A percentile compares a stretch with the other conserved stretches of the same genome.
These are phyloP conservation scores for Aspergillus viridinutans DNA, from an alignment of 2,329 filamentous ascomycete species.

Conservation along the genomic window DNA sequence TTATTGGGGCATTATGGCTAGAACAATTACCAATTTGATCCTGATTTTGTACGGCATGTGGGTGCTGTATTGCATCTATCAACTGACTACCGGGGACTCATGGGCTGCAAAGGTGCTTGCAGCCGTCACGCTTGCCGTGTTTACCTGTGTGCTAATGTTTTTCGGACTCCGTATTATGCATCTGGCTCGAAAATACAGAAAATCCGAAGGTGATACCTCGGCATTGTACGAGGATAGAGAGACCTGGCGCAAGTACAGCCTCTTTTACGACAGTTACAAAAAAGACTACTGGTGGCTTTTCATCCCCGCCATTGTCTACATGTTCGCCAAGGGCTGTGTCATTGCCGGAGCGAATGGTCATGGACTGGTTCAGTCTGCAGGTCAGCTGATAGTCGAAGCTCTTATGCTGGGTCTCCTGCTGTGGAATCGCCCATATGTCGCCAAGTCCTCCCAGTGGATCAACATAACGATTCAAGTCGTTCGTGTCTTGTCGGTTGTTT, in stretches of 20 bases:
- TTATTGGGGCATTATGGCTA: conserved; percentile 90
- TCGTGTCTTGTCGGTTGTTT: conserved; percentile 80
- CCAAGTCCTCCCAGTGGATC: conserved; percentile 84
- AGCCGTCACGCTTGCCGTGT: conserved; percentile 71
- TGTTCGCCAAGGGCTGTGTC: conserved; percentile 81
- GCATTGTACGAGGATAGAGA: conserved; percentile 83
- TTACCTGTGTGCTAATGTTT: conserved; percentile 75
- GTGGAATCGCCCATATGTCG: conserved; percentile 82
- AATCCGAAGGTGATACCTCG: conserved; percentile 66
- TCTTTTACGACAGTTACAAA: conserved; percentile 96
- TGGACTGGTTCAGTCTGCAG: conserved; percentile 73
- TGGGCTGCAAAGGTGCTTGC: conserved; percentile 87
- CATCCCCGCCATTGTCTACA: conserved; percentile 81
- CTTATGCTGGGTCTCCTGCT: conserved; percentile 74
- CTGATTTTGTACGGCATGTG: conserved; percentile 89
- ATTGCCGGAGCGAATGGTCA: conserved; percentile 82
- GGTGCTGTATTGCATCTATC: conserved; percentile 93
- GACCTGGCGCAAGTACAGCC: conserved; percentile 89
- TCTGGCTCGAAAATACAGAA: conserved; percentile 70
- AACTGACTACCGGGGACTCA: conserved; percentile 89
- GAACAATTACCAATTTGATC: conserved; percentile 84
- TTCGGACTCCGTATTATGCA: conserved; percentile 81
- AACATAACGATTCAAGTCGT: conserved; percentile 89
- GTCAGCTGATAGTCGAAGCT: conserved; percentile 75
- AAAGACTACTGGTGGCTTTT: conserved; percentile 97